Evolutionary conservation across 352 stramenopile genomes (phyloP), one percentile per base, ranked within the genome.

Genomic region (Blastocystis sp.): DNA sequence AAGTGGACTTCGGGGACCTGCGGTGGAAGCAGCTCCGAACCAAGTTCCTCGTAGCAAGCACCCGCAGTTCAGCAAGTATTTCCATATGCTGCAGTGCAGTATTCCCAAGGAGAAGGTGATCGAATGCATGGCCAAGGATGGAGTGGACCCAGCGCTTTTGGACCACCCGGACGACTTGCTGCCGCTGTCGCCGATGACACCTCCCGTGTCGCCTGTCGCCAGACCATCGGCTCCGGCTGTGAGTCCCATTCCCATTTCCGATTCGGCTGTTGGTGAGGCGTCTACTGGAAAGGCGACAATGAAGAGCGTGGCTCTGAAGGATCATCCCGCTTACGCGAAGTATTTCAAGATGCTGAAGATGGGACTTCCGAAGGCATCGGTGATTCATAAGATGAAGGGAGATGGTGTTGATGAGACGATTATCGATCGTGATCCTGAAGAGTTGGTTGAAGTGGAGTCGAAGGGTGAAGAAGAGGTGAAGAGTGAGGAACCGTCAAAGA

Each of bases 261-360:
- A n/a, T n/a, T n/a, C n/a, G n/a, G n/a, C n/a, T n/a, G n/a, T n/a
- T n/a, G n/a, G n/a, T n/a, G n/a, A n/a, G n/a, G n/a, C n/a, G n/a
- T n/a, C n/a, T n/a, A n/a, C n/a, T n/a, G n/a, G n/a, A n/a, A n/a
- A n/a, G n/a, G n/a, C n/a, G n/a, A n/a, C n/a, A n/a, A n/a, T n/a
- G n/a, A n/a, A n/a, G n/a, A n/a, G n/a, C n/a, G n/a, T n/a, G n/a
- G n/a, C n/a, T n/a, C n/a, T n/a, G n/a, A n/a, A n/a, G 11, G 69
- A 79, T 0, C 69, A 79, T 79, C 69, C 69, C 14, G 32, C 34
- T 4, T 84, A 49, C 36, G 36, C 42, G 36, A 84, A 84, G 34
- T 84, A 84, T 24, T 84, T 84, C 36, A 84, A 48, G 7, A 71
- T 84, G 57, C 16, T 84, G 36, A 84, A 84, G 36, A 84, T 36